phyloP scores from a whole-genome alignment of 805 yeast genomes.

The Zygosaccharomyces lentus region DNA sequence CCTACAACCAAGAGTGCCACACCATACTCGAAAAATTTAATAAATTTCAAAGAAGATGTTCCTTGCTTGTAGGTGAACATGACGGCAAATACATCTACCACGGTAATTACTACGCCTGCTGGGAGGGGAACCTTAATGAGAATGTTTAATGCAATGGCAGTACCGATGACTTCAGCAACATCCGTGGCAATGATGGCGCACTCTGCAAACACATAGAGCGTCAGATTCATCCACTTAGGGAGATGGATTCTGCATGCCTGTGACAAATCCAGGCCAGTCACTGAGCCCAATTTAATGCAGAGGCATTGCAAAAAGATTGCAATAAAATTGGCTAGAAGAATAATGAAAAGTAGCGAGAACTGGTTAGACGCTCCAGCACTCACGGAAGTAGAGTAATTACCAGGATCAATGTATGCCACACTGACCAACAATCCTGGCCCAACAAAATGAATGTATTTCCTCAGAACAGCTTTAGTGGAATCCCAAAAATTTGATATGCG shows the following conservation, averaged over 20 bases:
- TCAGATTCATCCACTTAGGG: conserved; percentile 59
- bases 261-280: conserved; percentile 84
- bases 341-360: conserved; percentile 66
- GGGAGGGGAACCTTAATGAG: conserved; percentile 69
- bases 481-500: neutral
- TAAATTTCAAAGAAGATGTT: conserved; percentile 66
- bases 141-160: conserved; percentile 81
- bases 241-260: conserved; percentile 73
- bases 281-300: conserved; percentile 82
- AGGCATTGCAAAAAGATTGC: conserved; percentile 80
- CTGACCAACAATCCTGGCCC: conserved; percentile 89
- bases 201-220: conserved; percentile 75
- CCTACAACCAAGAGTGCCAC: conserved; percentile 68
- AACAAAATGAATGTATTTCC: conserved; percentile 60
- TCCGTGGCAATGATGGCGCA: conserved; percentile 89
- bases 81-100: conserved; percentile 74
- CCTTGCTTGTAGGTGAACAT: conserved; percentile 74
- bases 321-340: conserved; percentile 72
- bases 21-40: conserved; percentile 69
- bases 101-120: conserved; percentile 73
- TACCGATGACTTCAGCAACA: conserved; percentile 90
- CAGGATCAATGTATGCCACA: conserved; percentile 93
- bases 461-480: conserved; percentile 22
- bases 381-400: conserved; percentile 86
- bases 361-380: conserved; percentile 80